These are phyloP conservation scores for Chamaecrista fasciculata DNA, from an alignment of 306 rosid species.

Conservation along the genomic window DNA sequence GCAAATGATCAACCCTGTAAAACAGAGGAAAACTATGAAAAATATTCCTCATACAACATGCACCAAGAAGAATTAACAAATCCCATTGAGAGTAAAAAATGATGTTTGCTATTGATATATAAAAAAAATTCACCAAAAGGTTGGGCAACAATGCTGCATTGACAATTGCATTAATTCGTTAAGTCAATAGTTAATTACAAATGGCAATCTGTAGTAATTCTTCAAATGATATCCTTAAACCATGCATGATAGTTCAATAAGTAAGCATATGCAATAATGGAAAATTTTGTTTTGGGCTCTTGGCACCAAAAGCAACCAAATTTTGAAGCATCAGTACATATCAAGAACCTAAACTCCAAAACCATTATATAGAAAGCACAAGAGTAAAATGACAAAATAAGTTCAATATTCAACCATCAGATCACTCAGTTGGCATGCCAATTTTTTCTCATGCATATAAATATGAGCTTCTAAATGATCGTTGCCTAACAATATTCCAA, in stretches of 20 bases:
- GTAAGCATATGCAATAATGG: background rate
- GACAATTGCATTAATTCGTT: conserved; percentile 13
- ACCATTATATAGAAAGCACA: background rate
- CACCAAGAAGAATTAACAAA: conserved; percentile 23
- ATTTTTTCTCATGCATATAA: background rate
- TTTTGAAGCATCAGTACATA: background rate
- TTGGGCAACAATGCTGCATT: conserved; percentile 30
- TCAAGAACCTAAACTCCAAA: background rate
- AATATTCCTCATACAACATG: conserved; percentile 18
- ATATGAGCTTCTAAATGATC: background rate
- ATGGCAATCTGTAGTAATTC: background rate
- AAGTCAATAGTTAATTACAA: background rate
- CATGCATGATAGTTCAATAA: background rate
- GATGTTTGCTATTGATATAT: conserved; percentile 21
- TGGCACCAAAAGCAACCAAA: background rate
- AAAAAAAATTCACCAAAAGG: background rate
- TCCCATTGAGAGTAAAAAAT: conserved; percentile 28
- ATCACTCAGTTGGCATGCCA: background rate
- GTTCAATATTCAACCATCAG: background rate
- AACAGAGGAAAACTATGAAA: conserved; percentile 2
- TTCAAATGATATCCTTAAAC: background rate
- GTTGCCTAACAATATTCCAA: background rate
- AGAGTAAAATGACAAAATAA: background rate
- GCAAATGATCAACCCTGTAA: conserved; percentile 15
- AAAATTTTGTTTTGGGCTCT: background rate